These are phyloP conservation scores for Globisporangium mamillatum DNA, from an alignment of 352 stramenopile species.

Conservation along the genomic window DNA sequence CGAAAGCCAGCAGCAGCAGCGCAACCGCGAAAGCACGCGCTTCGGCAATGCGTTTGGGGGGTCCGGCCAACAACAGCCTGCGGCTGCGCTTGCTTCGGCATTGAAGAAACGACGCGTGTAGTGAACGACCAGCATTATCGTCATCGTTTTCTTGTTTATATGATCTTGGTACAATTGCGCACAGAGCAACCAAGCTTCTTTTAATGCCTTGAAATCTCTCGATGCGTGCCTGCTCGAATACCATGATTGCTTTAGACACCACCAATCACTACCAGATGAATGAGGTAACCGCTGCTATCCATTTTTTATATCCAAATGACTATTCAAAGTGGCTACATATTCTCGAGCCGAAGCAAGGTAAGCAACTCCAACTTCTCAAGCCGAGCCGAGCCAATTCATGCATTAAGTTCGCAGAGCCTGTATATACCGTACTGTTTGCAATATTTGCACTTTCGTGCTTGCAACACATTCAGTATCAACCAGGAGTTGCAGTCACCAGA, in stretches of 20 bases:
- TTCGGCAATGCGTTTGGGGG: constrained; percentile 17
- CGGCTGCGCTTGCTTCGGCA: not conserved
- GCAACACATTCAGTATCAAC: not conserved
- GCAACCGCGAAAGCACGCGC: constrained; percentile 9
- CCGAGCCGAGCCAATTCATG: too few species aligned
- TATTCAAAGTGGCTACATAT: not conserved
- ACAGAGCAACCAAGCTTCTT: too few species aligned
- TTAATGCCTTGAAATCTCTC: not conserved
- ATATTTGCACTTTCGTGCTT: not conserved
- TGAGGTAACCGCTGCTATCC: not conserved
- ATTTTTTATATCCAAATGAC: too few species aligned
- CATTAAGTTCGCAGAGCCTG: too few species aligned
- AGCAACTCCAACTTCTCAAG: too few species aligned
- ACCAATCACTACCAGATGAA: not conserved
- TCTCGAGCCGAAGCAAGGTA: too few species aligned
- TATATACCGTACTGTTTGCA: not conserved
- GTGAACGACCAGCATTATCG: not conserved
- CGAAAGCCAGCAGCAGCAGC: not conserved
- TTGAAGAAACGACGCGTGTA: constrained; percentile 19
- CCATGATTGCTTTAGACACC: not conserved
- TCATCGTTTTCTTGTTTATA: not conserved
- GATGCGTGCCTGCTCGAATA: not conserved
- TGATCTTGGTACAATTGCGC: too few species aligned
- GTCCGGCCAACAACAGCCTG: not conserved
- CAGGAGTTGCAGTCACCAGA: too few species aligned